Evolutionary conservation across 371 early-diverging fungal species (phyloP), one percentile per base, ranked within the genome.

Genomic region (Gilbertella persicaria): DNA sequence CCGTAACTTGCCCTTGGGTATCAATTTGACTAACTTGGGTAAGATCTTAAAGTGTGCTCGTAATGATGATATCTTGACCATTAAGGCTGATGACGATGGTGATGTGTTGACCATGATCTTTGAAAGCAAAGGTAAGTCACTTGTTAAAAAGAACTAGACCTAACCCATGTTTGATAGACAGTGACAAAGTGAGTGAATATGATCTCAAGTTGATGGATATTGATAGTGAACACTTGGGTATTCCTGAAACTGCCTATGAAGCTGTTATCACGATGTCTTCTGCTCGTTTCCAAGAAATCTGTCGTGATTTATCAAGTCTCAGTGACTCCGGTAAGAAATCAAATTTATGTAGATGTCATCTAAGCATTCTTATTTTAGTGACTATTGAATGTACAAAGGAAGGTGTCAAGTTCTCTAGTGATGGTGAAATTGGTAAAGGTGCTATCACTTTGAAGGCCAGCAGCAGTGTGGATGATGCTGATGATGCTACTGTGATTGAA

Each of bases 191-290:
- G 51, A 89, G 91, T 56, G 97, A 97, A 72, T 98, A 89, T 70
- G 93, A 95, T 58, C 79, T 98, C 51, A 98, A 98, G 81, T 82
- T 99, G 52, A 94, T 98, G 93, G 95, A 95, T 67, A 94, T 98
- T 63, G 97, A 97, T 71, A 82, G 84, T 46, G 99, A 99, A 57
- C 94, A 96, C 67, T 83, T 97, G 60, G 95, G 92, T 63, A 96
- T 98, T 59, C 99, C 98, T 46, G 96, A 96, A 6, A 91, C 92
- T 17, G 82, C 87, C 14, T 98, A 96, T 75, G 94, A 96, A 58
- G 94, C 93, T 12, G 86, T 83, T 47, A 88, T 98, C 21, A 79
- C 73, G 33, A 90, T 99, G 92, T 84, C 93, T 44, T 89, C 96
- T 9, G 68, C 74, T 40, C 94, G 97, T 72, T 98, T 98, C 75